Percentiles rank a stretch among this genome's conserved stretches.
Evolutionary conservation across 352 stramenopile genomes (phyloP).

Genomic region (Pythium chondricola): DNA sequence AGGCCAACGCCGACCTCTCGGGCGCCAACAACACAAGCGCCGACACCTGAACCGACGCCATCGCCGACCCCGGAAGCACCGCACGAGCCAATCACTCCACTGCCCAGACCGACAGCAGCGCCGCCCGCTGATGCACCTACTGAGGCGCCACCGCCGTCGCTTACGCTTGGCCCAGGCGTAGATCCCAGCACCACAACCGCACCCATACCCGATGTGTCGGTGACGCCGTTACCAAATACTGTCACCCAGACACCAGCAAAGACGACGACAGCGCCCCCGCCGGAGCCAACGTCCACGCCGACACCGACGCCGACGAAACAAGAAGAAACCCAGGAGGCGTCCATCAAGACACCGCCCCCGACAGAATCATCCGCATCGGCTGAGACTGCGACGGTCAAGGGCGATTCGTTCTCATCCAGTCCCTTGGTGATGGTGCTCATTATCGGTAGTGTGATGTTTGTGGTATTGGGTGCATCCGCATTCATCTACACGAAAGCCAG

Average conservation of each 20-base stretch:
- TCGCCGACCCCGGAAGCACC: not conserved
- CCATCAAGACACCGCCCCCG: not conserved
- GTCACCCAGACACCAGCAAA: not conserved
- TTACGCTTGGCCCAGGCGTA: slow-evolving; percentile 3
- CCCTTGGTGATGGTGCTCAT: slow-evolving; percentile 38
- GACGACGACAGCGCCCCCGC: not conserved
- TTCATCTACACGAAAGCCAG: slow-evolving; percentile 50
- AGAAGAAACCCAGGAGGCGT: not conserved
- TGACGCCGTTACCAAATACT: too few relatives aligned
- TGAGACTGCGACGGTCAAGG: slow-evolving; percentile 16
- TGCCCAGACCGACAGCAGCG: not conserved
- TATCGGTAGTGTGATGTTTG: slow-evolving; percentile 33
- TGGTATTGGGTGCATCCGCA: slow-evolving; percentile 34
- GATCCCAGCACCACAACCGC: not conserved
- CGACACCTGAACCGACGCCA: not conserved
- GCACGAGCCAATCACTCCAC: slow-evolving; percentile 10
- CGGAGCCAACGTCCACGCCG: not conserved
- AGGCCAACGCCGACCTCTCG: too few relatives aligned
- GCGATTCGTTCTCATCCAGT: slow-evolving; percentile 15
- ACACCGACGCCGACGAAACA: not conserved
- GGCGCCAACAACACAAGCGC: not conserved
- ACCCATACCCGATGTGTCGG: too few relatives aligned
- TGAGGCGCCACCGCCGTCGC: slow-evolving; percentile 2
- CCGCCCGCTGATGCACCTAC: slow-evolving; percentile 2
- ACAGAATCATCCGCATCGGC: not conserved